Evolutionary conservation across 139 green algal genomes (phyloP).

Genomic region (Coccomyxa sp.): DNA sequence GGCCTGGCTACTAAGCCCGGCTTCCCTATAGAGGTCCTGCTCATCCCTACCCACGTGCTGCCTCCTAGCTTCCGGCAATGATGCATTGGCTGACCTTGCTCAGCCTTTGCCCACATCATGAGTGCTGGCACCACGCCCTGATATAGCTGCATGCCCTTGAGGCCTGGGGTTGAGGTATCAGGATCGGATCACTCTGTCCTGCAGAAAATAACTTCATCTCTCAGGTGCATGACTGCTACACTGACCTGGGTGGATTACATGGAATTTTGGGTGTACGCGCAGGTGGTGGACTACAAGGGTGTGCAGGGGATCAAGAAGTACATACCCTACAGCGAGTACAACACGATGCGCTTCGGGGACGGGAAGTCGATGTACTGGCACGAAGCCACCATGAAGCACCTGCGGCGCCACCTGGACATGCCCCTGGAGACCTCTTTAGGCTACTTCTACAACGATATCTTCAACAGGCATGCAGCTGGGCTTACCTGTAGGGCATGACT

Average conservation of each 20-base stretch:
- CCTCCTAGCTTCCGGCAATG: not conserved
- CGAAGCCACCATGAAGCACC: not conserved
- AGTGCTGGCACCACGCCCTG: not conserved
- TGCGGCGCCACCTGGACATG: not conserved
- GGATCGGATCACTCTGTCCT: not conserved
- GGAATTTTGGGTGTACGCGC: not conserved
- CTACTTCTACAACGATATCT: conserved; percentile 2
- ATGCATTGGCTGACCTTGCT: not conserved
- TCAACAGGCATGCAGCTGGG: not conserved
- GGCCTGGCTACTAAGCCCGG: not conserved
- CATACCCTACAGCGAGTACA: not conserved
- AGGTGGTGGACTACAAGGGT: not conserved
- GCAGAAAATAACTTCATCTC: not conserved
- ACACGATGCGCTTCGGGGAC: not conserved
- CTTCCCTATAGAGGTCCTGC: not conserved
- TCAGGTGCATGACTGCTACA: not conserved
- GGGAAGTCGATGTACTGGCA: not conserved
- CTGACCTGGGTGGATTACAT: not conserved
- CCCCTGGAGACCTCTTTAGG: not conserved
- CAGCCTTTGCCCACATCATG: not conserved
- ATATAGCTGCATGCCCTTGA: not conserved
- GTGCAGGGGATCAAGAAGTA: not conserved
- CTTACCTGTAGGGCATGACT: too few species aligned
- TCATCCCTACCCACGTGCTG: not conserved
- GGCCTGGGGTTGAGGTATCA: not conserved